Conservation (phyloP, 768 basidiomycete species). For the Leccinum boreale region DNA sequence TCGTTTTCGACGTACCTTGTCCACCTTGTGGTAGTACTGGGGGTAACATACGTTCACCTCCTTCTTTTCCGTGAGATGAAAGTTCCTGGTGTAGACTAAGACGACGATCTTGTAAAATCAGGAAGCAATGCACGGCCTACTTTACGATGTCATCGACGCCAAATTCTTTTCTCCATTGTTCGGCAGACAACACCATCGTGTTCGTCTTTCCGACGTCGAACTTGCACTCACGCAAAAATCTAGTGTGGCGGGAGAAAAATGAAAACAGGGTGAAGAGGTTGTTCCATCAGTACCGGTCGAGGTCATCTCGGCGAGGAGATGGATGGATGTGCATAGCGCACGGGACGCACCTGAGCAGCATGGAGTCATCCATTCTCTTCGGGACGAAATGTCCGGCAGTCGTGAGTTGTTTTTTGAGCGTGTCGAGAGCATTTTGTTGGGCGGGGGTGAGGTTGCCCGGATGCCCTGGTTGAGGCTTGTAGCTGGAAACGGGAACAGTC, state of each 20-base stretch:
- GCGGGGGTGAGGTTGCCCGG: constrained; percentile 67
- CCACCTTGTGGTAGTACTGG: constrained; percentile 93
- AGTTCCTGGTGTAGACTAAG: constrained; percentile 48
- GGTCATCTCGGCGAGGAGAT: constrained; percentile 14
- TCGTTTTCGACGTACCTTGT: constrained; percentile 57
- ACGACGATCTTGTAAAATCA: too few species aligned
- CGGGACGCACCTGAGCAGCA: constrained; percentile 48
- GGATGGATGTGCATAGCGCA: constrained; percentile 18
- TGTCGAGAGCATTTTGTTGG: constrained; percentile 65
- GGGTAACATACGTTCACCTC: constrained; percentile 92
- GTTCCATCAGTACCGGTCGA: neutral
- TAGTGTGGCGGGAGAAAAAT: constrained; percentile 20
- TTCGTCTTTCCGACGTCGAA: constrained; percentile 84
- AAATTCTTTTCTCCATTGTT: constrained; percentile 89
- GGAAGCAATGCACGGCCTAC: constrained; percentile 38
- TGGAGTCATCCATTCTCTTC: constrained; percentile 68
- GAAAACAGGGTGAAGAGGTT: neutral
- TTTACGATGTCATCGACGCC: constrained; percentile 70
- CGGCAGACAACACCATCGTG: constrained; percentile 75
- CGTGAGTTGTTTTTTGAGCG: constrained; percentile 61
- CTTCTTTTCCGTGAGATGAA: constrained; percentile 79
- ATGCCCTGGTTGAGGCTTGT: constrained; percentile 68
- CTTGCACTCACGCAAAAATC: constrained; percentile 90
- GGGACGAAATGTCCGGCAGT: constrained; percentile 58
- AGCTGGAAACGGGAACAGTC: constrained; percentile 35